Base-by-base conservation (phyloP, 495 filamentous ascomycete species). In the Lepraria neglecta region DNA sequence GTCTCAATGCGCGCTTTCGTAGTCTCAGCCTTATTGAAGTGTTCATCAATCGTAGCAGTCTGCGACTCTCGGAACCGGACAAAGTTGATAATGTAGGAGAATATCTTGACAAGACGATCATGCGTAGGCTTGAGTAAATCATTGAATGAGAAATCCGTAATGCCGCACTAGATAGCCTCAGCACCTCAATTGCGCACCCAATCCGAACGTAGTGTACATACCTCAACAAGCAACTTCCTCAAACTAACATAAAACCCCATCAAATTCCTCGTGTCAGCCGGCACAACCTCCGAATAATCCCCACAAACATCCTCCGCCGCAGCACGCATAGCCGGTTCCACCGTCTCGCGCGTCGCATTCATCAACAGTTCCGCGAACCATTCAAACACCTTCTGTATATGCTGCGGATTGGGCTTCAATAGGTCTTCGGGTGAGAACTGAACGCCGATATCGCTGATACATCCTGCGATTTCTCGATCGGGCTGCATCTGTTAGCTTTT, bases 71-170 rank as follows among this genome's bases (percentile, higher is more conserved):
- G 88, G 75, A 97, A 98, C 53, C 94, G 83, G 55, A 96, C 91
- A 74, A 98, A 98, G 74, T 98, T 98, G 74, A 98, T 97, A 56
- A 97, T 79, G 70, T 96, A 97, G 31, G 88, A 92, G 68, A 97
- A 91, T 61, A 97, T 91, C 73, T 89, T 91, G 62, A 89, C 86
- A 6, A 98, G 81, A 56, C 94, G 86, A 57, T 86, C 86, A 68
- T 90, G 88, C 14, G 90, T 95, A 28, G 94, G 94, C 73, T 87
- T 89, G 64, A 89, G 88, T 6, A 98, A 73, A 69, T 98, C 94
- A 33, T 83, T 82, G 73, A 97, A 96, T 17, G 85, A 91, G 68
- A 98, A 97, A 72, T 98, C 94, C 62, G 84, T 84, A 63, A 98
- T 88, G 45, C 90, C 89, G 70, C 94, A 97, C 77, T 85, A 24